Percentiles rank a stretch among this genome's conserved stretches.
Evolutionary conservation across 257 asterid genomes (phyloP).

Genomic region (Solanum paucissectum): DNA sequence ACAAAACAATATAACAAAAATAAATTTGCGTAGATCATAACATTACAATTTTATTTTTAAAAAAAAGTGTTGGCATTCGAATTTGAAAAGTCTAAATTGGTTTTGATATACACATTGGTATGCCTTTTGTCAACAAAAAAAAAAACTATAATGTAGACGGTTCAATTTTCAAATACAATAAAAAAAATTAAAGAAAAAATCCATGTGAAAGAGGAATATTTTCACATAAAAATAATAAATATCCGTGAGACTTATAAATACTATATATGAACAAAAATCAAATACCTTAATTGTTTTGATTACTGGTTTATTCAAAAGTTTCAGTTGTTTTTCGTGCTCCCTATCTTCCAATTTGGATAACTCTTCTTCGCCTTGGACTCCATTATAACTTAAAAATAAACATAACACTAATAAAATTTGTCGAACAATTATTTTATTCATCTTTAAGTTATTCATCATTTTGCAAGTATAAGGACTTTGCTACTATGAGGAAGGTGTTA

Average conservation of each 20-base stretch:
- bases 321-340: background rate
- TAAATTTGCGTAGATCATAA: background rate
- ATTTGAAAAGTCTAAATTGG: background rate
- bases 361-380: background rate
- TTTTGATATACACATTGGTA: background rate
- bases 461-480: background rate
- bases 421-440: background rate
- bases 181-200: background rate
- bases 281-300: background rate
- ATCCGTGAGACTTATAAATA: background rate
- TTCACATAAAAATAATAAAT: background rate
- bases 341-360: background rate
- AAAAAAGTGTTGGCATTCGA: background rate
- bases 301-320: background rate
- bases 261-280: background rate
- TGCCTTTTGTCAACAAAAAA: background rate
- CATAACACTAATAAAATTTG: background rate
- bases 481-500: background rate
- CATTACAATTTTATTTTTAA: background rate
- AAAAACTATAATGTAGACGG: background rate
- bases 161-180: background rate
- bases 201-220: background rate
- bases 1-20: background rate
- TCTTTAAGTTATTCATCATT: background rate
- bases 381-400: background rate